These are phyloP conservation scores for Malus hybrid DNA, from an alignment of 331 rosid species.

Conservation along the genomic window DNA sequence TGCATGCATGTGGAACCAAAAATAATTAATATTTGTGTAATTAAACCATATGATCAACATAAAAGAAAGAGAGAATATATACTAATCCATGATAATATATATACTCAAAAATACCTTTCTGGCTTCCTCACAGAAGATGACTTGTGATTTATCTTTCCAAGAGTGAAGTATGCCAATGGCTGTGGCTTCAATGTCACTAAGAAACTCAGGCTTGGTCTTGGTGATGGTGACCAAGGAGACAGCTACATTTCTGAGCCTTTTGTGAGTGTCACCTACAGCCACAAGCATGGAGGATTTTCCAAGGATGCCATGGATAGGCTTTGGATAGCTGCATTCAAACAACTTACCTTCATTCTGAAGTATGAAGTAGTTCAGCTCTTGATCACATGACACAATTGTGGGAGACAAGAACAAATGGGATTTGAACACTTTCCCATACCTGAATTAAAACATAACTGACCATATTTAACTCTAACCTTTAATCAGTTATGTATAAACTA, in stretches of 20 bases:
- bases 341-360: constrained; percentile 34
- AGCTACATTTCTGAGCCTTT: constrained; percentile 29
- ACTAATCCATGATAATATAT: not conserved
- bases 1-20: constrained; percentile 11
- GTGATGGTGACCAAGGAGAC: constrained; percentile 22
- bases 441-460: not conserved
- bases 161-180: constrained; percentile 16
- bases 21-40: not conserved
- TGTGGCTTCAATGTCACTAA: constrained; percentile 13
- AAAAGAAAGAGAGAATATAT: not conserved
- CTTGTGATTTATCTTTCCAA: constrained; percentile 22
- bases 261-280: constrained; percentile 26
- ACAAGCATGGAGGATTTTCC: constrained; percentile 26
- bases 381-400: constrained; percentile 26
- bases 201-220: constrained; percentile 27
- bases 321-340: constrained; percentile 30
- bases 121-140: constrained; percentile 29
- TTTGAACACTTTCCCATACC: constrained; percentile 35
- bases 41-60: not conserved
- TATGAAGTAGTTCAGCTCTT: constrained; percentile 28
- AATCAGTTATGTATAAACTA: not conserved
- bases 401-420: constrained; percentile 32
- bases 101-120: constrained; percentile 15
- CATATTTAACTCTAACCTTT: not conserved
- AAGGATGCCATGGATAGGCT: constrained; percentile 31